phyloP scores from a whole-genome alignment of 495 filamentous ascomycete species.

The Umbilicaria muhlenbergii region DNA sequence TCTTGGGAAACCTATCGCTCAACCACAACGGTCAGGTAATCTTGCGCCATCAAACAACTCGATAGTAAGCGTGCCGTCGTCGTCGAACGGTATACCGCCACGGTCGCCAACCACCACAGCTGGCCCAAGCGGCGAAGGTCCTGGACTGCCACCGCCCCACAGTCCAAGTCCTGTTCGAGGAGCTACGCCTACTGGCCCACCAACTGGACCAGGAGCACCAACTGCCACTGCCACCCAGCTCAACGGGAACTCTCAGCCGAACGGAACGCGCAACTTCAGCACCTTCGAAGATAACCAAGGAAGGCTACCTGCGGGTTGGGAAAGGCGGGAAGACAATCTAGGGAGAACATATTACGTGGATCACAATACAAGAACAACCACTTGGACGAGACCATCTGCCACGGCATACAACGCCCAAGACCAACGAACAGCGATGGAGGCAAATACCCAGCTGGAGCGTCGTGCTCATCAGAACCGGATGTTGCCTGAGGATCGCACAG shows the following conservation, averaged over 20 bases:
- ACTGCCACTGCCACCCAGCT: constrained; percentile 26
- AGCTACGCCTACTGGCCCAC: constrained; percentile 19
- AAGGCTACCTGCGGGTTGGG: constrained; percentile 85
- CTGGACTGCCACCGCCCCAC: constrained; percentile 16
- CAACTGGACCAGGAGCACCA: constrained; percentile 20
- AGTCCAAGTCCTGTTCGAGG: constrained; percentile 22
- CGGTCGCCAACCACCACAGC: constrained; percentile 9
- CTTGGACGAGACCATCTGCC: constrained; percentile 72
- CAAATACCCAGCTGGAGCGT: constrained; percentile 80
- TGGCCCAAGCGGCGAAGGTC: constrained; percentile 4
- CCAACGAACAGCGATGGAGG: constrained; percentile 63
- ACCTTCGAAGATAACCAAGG: constrained; percentile 94
- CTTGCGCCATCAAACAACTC: constrained; percentile 11
- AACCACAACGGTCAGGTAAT: constrained; percentile 22
- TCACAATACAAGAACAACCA: constrained; percentile 92
- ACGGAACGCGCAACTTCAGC: constrained; percentile 47
- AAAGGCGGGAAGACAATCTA: constrained; percentile 87
- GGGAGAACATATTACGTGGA: constrained; percentile 99
- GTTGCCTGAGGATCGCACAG: constrained; percentile 89
- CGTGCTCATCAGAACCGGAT: constrained; percentile 89
- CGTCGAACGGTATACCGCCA: constrained; percentile 11
- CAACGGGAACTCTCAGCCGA: constrained; percentile 19
- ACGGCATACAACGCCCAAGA: constrained; percentile 64
- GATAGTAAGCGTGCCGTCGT: constrained; percentile 8
- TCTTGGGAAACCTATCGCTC: constrained; percentile 38